phyloP scores from a whole-genome alignment of 2,329 filamentous ascomycete species.

The Cordyceps farinosa region DNA sequence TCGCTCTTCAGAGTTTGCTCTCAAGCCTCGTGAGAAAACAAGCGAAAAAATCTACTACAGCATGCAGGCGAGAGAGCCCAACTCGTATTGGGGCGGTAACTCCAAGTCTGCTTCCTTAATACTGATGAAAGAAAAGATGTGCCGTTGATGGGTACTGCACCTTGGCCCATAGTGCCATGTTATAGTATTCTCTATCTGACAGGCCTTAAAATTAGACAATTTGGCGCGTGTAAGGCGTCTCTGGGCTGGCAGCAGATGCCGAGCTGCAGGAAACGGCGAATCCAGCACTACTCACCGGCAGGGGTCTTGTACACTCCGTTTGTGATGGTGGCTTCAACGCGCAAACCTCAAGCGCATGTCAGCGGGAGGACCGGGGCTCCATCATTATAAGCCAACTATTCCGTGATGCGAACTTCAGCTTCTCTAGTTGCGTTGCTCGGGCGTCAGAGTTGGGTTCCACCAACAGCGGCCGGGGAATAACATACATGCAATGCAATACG shows the following conservation, averaged over 20 bases:
- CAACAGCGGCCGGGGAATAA: not conserved
- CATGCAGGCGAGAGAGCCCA: no score
- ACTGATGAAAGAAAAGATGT: no score
- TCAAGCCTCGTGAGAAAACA: not conserved
- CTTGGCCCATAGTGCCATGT: not conserved
- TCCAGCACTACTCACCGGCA: not conserved
- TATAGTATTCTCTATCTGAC: not conserved
- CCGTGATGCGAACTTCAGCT: not conserved
- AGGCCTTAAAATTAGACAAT: not conserved
- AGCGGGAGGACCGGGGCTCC: not conserved
- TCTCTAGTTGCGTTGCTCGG: not conserved
- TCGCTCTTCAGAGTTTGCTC: not conserved
- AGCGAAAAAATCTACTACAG: no score
- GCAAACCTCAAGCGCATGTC: slow-evolving; percentile 7
- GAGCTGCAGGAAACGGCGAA: not conserved
- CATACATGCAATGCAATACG: not conserved
- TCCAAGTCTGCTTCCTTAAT: no score
- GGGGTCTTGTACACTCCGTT: not conserved
- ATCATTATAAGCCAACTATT: no score
- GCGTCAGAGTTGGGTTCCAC: not conserved
- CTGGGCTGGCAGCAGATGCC: not conserved
- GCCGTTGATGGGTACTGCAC: not conserved
- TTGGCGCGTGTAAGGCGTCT: not conserved
- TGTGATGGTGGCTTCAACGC: not conserved
- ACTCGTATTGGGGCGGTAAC: no score